These are phyloP conservation scores for Endothia cerciana DNA, from an alignment of 2,329 filamentous ascomycete species.

Conservation along the genomic window DNA sequence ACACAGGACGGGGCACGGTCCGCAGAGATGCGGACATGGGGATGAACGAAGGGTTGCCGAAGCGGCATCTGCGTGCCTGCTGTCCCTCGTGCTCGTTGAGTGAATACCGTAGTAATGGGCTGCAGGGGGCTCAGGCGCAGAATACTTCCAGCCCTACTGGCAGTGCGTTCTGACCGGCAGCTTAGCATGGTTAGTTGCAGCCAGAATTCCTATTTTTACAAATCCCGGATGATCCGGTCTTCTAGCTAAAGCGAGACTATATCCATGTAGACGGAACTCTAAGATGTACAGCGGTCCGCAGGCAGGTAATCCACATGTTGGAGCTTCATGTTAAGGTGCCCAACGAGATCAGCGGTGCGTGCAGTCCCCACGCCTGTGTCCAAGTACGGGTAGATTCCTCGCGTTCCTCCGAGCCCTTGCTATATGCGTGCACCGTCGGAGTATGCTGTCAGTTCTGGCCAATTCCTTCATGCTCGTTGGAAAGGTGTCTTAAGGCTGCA, in stretches of 20 bases:
- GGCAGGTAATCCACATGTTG: background rate
- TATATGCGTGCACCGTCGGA: background rate
- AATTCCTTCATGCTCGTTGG: background rate
- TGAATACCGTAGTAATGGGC: background rate
- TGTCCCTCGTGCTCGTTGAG: background rate
- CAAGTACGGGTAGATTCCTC: background rate
- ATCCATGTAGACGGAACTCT: background rate
- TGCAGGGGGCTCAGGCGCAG: constrained; percentile 4
- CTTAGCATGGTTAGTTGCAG: constrained; percentile 11
- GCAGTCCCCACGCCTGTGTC: background rate
- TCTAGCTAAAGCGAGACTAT: background rate
- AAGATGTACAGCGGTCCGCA: background rate
- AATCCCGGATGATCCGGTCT: constrained; percentile 9
- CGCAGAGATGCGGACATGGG: background rate
- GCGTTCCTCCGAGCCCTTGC: background rate
- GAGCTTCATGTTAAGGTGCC: constrained; percentile 3
- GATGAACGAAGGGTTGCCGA: constrained; percentile 2
- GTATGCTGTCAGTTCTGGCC: background rate
- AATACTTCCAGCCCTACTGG: constrained; percentile 10
- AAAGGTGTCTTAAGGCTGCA: background rate
- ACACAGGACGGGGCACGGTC: constrained; percentile 7
- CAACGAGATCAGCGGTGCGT: background rate
- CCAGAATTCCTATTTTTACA: constrained; percentile 27
- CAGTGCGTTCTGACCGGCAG: constrained; percentile 15
- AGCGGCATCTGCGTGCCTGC: background rate